phyloP scores from a whole-genome alignment of 2,329 filamentous ascomycete genomes.

The Immersiporthe knoxdaviesiana region DNA sequence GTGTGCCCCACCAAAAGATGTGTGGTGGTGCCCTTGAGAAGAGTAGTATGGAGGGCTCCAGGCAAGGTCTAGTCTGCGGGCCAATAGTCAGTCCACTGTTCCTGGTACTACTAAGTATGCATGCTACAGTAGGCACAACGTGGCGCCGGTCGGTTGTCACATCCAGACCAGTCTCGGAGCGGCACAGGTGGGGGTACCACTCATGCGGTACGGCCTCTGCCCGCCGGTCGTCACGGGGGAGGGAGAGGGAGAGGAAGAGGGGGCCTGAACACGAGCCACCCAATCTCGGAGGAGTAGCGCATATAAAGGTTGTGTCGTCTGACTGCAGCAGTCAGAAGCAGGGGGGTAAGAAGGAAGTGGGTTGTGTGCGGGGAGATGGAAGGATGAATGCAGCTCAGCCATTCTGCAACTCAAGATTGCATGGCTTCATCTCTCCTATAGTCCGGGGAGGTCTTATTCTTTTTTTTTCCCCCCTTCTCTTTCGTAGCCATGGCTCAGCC shows the following conservation, averaged over 20 bases:
- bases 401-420: not conserved
- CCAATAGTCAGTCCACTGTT: constrained; percentile 2
- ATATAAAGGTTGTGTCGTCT: not conserved
- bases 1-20: not conserved
- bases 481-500: not conserved
- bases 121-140: not conserved
- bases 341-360: not conserved
- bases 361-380: too few species aligned
- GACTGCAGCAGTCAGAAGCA: not conserved
- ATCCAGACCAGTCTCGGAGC: constrained; percentile 8
- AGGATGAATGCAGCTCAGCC: not conserved
- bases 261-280: constrained; percentile 11
- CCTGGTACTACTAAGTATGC: not conserved
- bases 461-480: not conserved
- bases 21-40: not conserved
- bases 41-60: not conserved
- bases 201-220: not conserved
- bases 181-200: not conserved
- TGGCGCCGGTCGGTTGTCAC: constrained; percentile 7
- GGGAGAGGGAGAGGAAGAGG: too few species aligned
- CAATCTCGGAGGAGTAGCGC: constrained; percentile 7
- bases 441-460: not conserved
- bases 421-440: not conserved
- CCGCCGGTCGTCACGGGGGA: not conserved
- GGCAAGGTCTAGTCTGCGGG: not conserved